These are phyloP conservation scores for Yamadazyma nakazawae DNA, from an alignment of 805 yeast species.

Conservation along the genomic window DNA sequence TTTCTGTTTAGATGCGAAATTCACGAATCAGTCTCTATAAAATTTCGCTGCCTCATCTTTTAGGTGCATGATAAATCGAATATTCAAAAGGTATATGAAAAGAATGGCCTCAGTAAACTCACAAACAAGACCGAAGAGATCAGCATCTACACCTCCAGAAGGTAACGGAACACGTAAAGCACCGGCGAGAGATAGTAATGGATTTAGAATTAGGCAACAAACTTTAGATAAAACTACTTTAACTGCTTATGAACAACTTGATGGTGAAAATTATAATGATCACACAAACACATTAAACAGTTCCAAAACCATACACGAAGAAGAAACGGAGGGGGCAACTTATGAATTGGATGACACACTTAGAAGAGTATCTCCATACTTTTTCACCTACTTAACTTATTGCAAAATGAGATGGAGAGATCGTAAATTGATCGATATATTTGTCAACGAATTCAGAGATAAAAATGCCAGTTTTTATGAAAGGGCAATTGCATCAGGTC, in stretches of 20 bases:
- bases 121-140: slow-evolving; percentile 11
- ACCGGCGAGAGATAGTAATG: slow-evolving; percentile 39
- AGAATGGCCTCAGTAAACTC: neutral
- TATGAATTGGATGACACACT: slow-evolving; percentile 58
- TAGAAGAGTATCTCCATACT: slow-evolving; percentile 79
- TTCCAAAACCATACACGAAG: slow-evolving; percentile 45
- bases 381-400: slow-evolving; percentile 83
- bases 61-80: slow-evolving; percentile 1
- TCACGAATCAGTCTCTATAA: neutral
- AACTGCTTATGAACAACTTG: slow-evolving; percentile 40
- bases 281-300: slow-evolving; percentile 17
- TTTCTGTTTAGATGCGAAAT: slow-evolving; percentile 4
- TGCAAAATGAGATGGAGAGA: slow-evolving; percentile 93
- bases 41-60: neutral
- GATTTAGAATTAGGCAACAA: slow-evolving; percentile 46
- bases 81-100: neutral
- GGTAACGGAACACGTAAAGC: slow-evolving; percentile 1
- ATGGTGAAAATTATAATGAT: slow-evolving; percentile 27
- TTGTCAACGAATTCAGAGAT: slow-evolving; percentile 81
- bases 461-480: slow-evolving; percentile 64
- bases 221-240: slow-evolving; percentile 41
- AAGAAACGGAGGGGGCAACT: slow-evolving; percentile 56
- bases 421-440: slow-evolving; percentile 74
- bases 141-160: slow-evolving; percentile 14
- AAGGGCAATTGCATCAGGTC: slow-evolving; percentile 51